These are phyloP conservation scores for Ailanthus altissimus DNA, from an alignment of 345 rosid species.

Conservation along the genomic window DNA sequence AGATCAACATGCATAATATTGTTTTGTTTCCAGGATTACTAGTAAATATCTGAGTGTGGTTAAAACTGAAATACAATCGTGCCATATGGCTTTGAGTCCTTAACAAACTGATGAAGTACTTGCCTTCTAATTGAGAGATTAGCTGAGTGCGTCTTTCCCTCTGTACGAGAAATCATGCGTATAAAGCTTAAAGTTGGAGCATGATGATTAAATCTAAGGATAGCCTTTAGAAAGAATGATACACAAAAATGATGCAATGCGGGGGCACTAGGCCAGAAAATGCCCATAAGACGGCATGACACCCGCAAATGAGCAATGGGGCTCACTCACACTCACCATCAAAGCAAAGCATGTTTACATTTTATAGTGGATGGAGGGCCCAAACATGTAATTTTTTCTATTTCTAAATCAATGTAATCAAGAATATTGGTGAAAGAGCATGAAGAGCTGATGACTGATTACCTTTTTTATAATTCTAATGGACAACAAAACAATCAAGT, in stretches of 20 bases:
- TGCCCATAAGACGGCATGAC: conserved; percentile 31
- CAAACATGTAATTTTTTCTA: conserved; percentile 21
- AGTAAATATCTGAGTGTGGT: too few species aligned
- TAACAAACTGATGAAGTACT: too few species aligned
- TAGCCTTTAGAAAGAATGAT: conserved; percentile 28
- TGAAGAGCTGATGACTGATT: neutral
- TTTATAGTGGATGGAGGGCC: conserved; percentile 50
- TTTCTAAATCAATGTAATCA: conserved; percentile 16
- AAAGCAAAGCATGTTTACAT: conserved; percentile 12
- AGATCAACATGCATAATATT: too few species aligned
- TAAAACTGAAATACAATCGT: too few species aligned
- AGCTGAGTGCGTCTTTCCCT: neutral
- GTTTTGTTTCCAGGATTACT: too few species aligned
- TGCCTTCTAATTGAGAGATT: too few species aligned
- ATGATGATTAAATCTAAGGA: conserved; percentile 24
- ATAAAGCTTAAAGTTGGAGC: conserved; percentile 13
- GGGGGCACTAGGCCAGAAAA: conserved; percentile 21
- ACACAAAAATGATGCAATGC: conserved; percentile 20
- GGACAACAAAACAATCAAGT: conserved; percentile 6
- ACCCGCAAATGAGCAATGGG: conserved; percentile 16
- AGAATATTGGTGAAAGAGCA: conserved; percentile 14
- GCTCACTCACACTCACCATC: neutral
- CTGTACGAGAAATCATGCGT: conserved; percentile 11
- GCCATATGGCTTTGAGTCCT: too few species aligned
- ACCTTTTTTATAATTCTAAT: neutral